Evolutionary conservation across 768 basidiomycete species (phyloP).

Genomic region (Kwoniella botswanensis): DNA sequence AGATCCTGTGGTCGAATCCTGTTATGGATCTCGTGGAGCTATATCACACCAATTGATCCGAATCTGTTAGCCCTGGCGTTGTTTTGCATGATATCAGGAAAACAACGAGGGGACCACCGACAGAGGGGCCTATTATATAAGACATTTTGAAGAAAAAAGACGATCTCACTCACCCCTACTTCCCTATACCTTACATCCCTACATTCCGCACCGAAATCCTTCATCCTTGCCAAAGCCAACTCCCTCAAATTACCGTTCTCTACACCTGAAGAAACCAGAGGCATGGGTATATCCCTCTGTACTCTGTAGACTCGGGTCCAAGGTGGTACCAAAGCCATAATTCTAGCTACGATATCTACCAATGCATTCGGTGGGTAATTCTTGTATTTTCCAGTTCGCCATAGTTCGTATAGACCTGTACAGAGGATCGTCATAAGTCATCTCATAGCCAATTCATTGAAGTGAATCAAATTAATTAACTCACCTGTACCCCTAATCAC

Average conservation of each 20-base stretch:
- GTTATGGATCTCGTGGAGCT: conserved; percentile 99
- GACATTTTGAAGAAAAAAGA: background rate
- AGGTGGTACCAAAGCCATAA: conserved; percentile 93
- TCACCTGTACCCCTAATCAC: conserved; percentile 86
- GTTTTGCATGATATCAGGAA: too few relatives aligned
- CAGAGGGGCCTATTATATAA: too few relatives aligned
- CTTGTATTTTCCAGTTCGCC: conserved; percentile 96
- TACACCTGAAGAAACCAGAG: conserved; percentile 93
- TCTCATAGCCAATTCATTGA: too few relatives aligned
- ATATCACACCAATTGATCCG: background rate
- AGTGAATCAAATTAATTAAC: too few relatives aligned
- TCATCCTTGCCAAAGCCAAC: conserved; percentile 94
- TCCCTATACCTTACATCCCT: conserved; percentile 96
- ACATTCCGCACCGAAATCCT: conserved; percentile 97
- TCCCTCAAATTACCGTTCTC: conserved; percentile 98
- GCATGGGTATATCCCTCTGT: conserved; percentile 95
- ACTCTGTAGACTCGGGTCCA: conserved; percentile 99
- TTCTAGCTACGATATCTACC: conserved; percentile 94
- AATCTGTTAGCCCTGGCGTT: too few relatives aligned
- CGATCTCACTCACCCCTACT: conserved; percentile 76
- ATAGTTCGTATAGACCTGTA: conserved; percentile 73
- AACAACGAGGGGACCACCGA: too few relatives aligned
- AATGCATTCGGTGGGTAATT: conserved; percentile 99
- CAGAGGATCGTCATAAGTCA: too few relatives aligned
- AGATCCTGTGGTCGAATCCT: conserved; percentile 94